Evolutionary conservation across 257 asterid species (phyloP).

Genomic region (Linderniella brevidens): DNA sequence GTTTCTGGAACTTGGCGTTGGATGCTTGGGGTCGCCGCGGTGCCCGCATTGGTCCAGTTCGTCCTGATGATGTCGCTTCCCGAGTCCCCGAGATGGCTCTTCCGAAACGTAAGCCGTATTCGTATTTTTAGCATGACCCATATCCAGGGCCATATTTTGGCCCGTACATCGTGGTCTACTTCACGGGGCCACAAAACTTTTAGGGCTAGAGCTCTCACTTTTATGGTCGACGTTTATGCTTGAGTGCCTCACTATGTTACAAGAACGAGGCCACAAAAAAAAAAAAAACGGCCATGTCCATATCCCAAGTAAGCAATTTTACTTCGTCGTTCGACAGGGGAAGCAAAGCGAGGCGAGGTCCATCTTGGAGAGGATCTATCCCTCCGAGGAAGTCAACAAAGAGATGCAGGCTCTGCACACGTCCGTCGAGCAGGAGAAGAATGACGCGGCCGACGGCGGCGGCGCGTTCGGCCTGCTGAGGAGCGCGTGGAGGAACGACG

Average conservation of each 20-base stretch:
- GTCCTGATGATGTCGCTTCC: conserved; percentile 57
- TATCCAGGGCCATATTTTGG: too few species aligned
- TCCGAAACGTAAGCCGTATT: conserved; percentile 22
- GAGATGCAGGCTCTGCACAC: conserved; percentile 37
- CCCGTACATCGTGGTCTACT: too few species aligned
- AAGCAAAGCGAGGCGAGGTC: conserved; percentile 43
- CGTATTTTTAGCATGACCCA: background rate
- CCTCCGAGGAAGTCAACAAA: conserved; percentile 35
- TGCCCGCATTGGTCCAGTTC: conserved; percentile 55
- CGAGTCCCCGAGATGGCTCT: conserved; percentile 71
- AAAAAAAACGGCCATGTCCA: too few species aligned
- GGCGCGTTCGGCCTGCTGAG: conserved; percentile 12
- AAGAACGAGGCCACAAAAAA: too few species aligned
- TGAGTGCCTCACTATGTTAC: too few species aligned
- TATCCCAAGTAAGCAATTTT: too few species aligned
- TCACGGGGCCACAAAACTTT: too few species aligned
- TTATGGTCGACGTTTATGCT: too few species aligned
- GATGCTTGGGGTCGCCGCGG: conserved; percentile 75
- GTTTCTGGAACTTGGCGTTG: conserved; percentile 56
- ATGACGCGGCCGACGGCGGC: conserved; percentile 17
- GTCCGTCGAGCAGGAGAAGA: conserved; percentile 43
- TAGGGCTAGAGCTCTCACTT: too few species aligned
- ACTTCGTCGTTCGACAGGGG: conserved; percentile 13
- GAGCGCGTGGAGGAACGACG: conserved; percentile 24
- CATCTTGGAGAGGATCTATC: conserved; percentile 47